Base-by-base conservation (phyloP, 768 basidiomycete genomes). In the Suillus fuscotomentosus region DNA sequence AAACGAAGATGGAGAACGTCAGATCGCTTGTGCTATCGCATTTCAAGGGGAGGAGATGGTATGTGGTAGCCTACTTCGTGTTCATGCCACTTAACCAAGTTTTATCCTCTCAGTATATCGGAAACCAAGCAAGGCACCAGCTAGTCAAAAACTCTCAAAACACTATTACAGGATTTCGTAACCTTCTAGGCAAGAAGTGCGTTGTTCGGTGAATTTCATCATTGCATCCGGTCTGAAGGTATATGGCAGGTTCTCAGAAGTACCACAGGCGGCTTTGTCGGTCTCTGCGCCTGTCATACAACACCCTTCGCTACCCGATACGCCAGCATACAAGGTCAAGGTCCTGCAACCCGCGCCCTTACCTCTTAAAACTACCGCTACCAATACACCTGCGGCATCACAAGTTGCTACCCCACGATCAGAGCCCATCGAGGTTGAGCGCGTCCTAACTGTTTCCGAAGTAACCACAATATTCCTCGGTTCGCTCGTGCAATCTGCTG, bases 1-100 rank as follows among this genome's bases (percentile, higher is more conserved):
- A 6, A 99, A 98, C 75, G 96, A 99, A 74, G 97, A 99, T 74
- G 97, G 97, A 38, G 97, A 98, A 74, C 90, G 97, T 39, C 97
- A 99, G 80, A 99, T 99, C 71, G 95, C 95, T 0, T 94, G 93
- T 73, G 95, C 95, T 34, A 82, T 99, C 62, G 87, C 95, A 0
- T 99, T 97, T 75, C 86, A 87, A 47, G 95, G 94, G 34, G 93
- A 97, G 76, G 92, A 98, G 76, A 88, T 90, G 74, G 95, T 94
- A 72, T 70, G 90, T 82, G n/a, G 51, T 17, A 53, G 10, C 31
- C 43, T 56, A 31, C 39, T 34, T 66, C 15, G 64, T 62, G 8
- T 62, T 34, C 41, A 60, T 65, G 34, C 54, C n/a, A 1, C 53
- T 60, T 15, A 68, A 57, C 20, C 59, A 61, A 67, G 61, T 43